A percentile compares a stretch with the other conserved stretches of the same genome.
phyloP scores from a whole-genome alignment of 2,329 filamentous ascomycete species.

The Didymella pinodella region DNA sequence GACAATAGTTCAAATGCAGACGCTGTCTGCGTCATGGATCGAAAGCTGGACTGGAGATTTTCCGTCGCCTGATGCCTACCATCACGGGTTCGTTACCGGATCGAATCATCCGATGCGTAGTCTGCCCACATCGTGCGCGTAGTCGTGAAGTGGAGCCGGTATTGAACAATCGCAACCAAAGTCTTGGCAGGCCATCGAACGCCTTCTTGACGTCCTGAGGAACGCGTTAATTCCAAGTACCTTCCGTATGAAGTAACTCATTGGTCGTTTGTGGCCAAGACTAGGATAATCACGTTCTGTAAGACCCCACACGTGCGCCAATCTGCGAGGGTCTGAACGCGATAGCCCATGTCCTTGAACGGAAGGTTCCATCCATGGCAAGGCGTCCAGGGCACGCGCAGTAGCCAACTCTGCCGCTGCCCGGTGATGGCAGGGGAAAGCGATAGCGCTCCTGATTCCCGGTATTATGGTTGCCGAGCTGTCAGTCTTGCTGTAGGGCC shows the following conservation, averaged over 20 bases:
- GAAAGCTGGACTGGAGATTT: slow-evolving; percentile 4
- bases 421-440: slow-evolving; percentile 14
- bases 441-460: slow-evolving; percentile 22
- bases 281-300: slow-evolving; percentile 13
- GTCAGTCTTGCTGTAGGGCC: slow-evolving; percentile 13
- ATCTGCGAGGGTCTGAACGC: slow-evolving; percentile 5
- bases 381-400: slow-evolving; percentile 24
- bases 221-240: slow-evolving; percentile 4
- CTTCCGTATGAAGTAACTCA: slow-evolving; percentile 18
- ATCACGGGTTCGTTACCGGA: slow-evolving; percentile 6
- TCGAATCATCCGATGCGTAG: slow-evolving; percentile 1
- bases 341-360: slow-evolving; percentile 21
- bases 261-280: slow-evolving; percentile 2
- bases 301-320: slow-evolving; percentile 15
- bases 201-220: slow-evolving; percentile 6
- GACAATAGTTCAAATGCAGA: slow-evolving; percentile 20
- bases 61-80: slow-evolving; percentile 19
- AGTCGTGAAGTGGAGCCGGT: slow-evolving; percentile 12
- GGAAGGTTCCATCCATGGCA: slow-evolving; percentile 21
- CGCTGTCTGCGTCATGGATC: slow-evolving; percentile 14
- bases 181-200: slow-evolving; percentile 16
- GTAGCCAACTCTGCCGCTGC: slow-evolving; percentile 22
- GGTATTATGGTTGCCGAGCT: slow-evolving; percentile 18
- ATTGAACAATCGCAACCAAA: slow-evolving; percentile 6
- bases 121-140: slow-evolving; percentile 12